A percentile compares a stretch with the other conserved stretches of the same genome.
phyloP scores from a whole-genome alignment of 2,329 filamentous ascomycete genomes.

The Arthrobotrys megalospora region DNA sequence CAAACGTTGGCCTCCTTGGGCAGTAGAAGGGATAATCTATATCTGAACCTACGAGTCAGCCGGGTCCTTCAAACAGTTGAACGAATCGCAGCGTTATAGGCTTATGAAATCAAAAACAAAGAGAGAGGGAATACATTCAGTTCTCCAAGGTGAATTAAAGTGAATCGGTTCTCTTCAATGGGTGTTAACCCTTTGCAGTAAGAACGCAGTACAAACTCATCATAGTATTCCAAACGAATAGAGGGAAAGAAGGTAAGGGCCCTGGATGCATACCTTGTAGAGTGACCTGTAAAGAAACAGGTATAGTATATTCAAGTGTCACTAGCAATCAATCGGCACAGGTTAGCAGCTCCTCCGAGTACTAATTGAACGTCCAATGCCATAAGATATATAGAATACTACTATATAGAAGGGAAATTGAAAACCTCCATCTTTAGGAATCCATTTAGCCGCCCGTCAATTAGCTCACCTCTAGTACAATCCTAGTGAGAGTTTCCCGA shows the following conservation, averaged over 20 bases:
- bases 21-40: conserved; percentile 1
- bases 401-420: too few relatives aligned
- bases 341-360: conserved; percentile 27
- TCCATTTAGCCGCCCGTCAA: too few relatives aligned
- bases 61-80: neutral
- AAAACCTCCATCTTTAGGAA: too few relatives aligned
- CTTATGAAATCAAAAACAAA: neutral
- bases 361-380: neutral
- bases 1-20: neutral
- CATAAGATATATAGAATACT: neutral
- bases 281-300: neutral
- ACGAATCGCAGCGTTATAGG: neutral
- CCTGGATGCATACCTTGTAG: conserved; percentile 30
- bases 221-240: conserved; percentile 62
- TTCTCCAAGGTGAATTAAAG: conserved; percentile 68
- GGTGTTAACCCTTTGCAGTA: conserved; percentile 62
- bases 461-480: too few relatives aligned
- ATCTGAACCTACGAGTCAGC: conserved; percentile 30
- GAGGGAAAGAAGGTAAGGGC: neutral
- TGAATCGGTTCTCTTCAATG: conserved; percentile 66
- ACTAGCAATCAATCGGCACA: neutral
- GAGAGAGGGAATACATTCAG: conserved; percentile 63
- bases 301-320: neutral
- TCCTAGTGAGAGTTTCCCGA: too few relatives aligned
- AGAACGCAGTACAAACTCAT: conserved; percentile 65